Base-by-base conservation (phyloP, 176 grass and related monocot species). In the Aegilops sharonensis region DNA sequence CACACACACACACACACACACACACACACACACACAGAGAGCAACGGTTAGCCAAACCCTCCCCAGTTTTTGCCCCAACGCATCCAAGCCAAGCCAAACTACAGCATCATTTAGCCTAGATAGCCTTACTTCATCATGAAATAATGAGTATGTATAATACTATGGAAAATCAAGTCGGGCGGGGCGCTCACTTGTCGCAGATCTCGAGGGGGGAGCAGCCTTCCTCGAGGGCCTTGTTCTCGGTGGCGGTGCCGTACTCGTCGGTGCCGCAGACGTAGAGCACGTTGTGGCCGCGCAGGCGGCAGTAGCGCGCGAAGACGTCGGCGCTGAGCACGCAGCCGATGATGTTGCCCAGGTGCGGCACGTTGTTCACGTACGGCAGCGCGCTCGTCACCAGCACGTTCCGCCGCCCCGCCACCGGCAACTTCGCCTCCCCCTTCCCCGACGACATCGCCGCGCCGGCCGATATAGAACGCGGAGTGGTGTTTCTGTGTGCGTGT, bases 181-280 rank as follows among this genome's bases (percentile, higher is more conserved):
- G 31, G 1, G 21, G 25, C 10, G 78, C 91, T 84, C 3, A 98
- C 96, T 92, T 98, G 78, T 98, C 95, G 48, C 95, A 98, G 8
- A 98, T 95, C 50, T 98, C 84, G 14, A 75, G 72, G 0, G 93
- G 93, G 4, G 95, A 86, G 84, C 90, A 98, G 0, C 85, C 87
- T 71, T 98, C 95, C 90, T 98, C 93, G 84, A 95, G 27, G 81
- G 95, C 95, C 75, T 89, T 98, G 48, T 93, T 95, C 81, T 98
- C 95, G 7, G 91, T 98, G 77, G 95, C 88, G 10, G 95, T 98
- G 32, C 95, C 95, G 75, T 98, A 98, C 84, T 95, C 93, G 78
- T 98, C 95, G 18, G 95, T 98, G 42, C 96, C 93, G 43, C 93
- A 95, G 23, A 95, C 90, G 74, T 94, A 95, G 71, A 98, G 84